Evolutionary conservation across 805 yeast species (phyloP).

Genomic region (Yamadazyma laniorum): DNA sequence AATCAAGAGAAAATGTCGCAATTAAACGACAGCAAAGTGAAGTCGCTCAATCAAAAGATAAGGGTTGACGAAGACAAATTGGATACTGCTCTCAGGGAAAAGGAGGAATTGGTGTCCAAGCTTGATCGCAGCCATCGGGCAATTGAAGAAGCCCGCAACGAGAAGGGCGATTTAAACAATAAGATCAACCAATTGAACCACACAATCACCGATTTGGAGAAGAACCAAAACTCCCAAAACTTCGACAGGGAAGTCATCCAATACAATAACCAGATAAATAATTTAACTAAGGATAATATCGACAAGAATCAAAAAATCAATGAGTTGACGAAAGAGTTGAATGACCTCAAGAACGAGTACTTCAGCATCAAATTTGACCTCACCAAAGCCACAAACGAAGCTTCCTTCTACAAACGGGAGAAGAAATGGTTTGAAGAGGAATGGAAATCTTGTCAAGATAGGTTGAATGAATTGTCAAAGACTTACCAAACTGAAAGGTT

Average conservation of each 20-base stretch:
- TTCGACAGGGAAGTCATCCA: constrained; percentile 25
- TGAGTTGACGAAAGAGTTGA: constrained; percentile 34
- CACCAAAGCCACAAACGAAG: constrained; percentile 35
- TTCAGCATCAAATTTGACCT: constrained; percentile 35
- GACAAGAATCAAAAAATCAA: constrained; percentile 35
- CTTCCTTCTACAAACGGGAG: constrained; percentile 31
- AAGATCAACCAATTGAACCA: constrained; percentile 18
- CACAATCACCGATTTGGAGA: constrained; percentile 13
- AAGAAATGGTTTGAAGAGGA: constrained; percentile 42
- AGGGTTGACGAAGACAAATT: constrained; percentile 20
- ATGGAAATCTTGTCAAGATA: constrained; percentile 31
- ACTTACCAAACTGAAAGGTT: constrained; percentile 38
- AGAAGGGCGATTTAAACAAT: constrained; percentile 15
- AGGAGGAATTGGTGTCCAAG: constrained; percentile 17
- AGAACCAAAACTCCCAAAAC: constrained; percentile 11
- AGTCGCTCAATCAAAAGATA: constrained; percentile 20
- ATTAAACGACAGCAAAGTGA: constrained; percentile 24
- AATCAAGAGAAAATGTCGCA: constrained; percentile 34
- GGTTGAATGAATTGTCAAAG: constrained; percentile 38
- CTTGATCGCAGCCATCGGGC: constrained; percentile 17
- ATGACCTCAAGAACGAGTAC: constrained; percentile 36
- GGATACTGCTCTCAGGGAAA: constrained; percentile 21
- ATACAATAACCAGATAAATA: constrained; percentile 26
- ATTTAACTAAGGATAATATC: constrained; percentile 32
- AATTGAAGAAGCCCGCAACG: constrained; percentile 16